Evolutionary conservation across 2,329 filamentous ascomycete genomes (phyloP).

Genomic region (Pyricularia grisea): DNA sequence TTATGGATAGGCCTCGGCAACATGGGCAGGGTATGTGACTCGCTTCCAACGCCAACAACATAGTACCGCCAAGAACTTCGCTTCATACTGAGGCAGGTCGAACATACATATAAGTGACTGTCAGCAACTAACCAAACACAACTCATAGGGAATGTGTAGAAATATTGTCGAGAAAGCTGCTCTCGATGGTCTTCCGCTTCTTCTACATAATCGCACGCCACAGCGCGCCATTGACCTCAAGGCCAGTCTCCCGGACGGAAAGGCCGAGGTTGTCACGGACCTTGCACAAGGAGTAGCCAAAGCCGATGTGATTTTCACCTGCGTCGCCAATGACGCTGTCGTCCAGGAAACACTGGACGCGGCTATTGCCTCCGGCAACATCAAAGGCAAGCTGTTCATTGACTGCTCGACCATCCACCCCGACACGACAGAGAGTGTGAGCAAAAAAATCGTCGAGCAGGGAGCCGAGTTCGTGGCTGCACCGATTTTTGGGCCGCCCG

Average conservation of each 20-base stretch:
- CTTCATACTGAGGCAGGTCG: too few species aligned
- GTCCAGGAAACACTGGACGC: conserved; percentile 52
- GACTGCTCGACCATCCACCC: conserved; percentile 87
- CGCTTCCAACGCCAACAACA: too few species aligned
- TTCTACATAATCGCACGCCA: conserved; percentile 72
- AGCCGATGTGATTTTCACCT: conserved; percentile 75
- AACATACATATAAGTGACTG: not conserved
- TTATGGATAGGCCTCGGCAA: conserved; percentile 81
- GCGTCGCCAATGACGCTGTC: conserved; percentile 68
- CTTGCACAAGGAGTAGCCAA: conserved; percentile 56
- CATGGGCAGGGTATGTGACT: conserved; percentile 62
- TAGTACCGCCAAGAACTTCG: not conserved
- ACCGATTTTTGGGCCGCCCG: conserved; percentile 61
- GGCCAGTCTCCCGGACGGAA: conserved; percentile 47
- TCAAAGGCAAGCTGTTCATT: conserved; percentile 68
- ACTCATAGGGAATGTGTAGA: conserved; percentile 64
- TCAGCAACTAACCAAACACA: not conserved
- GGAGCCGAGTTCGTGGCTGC: conserved; percentile 67
- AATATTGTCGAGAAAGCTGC: conserved; percentile 73
- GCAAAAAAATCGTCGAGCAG: conserved; percentile 42
- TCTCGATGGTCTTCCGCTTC: conserved; percentile 55
- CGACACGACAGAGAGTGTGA: conserved; percentile 61
- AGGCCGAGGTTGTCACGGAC: conserved; percentile 53
- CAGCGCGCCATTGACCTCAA: conserved; percentile 56
- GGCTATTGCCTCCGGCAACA: conserved; percentile 40